A percentile compares a stretch with the other conserved stretches of the same genome.
These are phyloP conservation scores for Gracilaria domingensis DNA, from an alignment of 23 red algal species.

Conservation along the genomic window DNA sequence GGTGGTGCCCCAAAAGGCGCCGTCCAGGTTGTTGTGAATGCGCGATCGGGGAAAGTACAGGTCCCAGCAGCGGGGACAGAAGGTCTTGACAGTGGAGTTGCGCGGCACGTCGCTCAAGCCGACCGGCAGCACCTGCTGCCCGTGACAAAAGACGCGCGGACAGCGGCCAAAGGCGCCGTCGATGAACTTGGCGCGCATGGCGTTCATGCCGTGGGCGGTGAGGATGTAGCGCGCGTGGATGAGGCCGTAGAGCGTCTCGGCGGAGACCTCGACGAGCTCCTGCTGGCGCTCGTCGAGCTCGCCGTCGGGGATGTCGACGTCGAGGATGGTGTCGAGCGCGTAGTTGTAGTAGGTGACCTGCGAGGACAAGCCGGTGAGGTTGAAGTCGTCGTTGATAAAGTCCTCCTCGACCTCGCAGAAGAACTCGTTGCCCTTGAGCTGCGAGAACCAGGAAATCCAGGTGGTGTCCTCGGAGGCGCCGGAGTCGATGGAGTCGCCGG, in stretches of 20 bases:
- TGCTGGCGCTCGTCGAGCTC: slow-evolving; percentile 97
- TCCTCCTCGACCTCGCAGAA: slow-evolving; percentile 99
- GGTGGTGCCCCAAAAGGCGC: slow-evolving; percentile 98
- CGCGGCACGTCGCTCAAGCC: slow-evolving; percentile 93
- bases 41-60: slow-evolving; percentile 89
- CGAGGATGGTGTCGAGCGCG: slow-evolving; percentile 98
- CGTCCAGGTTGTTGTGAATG: slow-evolving; percentile 87
- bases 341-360: slow-evolving; percentile 99
- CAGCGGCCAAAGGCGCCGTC: slow-evolving; percentile 96
- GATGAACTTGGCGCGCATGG: slow-evolving; percentile 93
- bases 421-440: slow-evolving; percentile 98
- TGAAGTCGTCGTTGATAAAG: slow-evolving; percentile 99
- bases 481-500: slow-evolving; percentile 61
- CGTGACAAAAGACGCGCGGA: slow-evolving; percentile 91
- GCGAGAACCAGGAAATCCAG: slow-evolving; percentile 99
- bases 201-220: slow-evolving; percentile 93
- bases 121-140: slow-evolving; percentile 95
- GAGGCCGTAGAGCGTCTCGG: slow-evolving; percentile 96
- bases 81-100: slow-evolving; percentile 87
- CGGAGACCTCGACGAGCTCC: slow-evolving; percentile 93
- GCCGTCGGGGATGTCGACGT: slow-evolving; percentile 96
- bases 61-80: slow-evolving; percentile 98
- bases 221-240: slow-evolving; percentile 98
- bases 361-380: slow-evolving; percentile 87
- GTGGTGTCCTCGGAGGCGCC: slow-evolving; percentile 83